Conservation (phyloP, 352 stramenopile genomes). For the Peronospora farinosa region DNA sequence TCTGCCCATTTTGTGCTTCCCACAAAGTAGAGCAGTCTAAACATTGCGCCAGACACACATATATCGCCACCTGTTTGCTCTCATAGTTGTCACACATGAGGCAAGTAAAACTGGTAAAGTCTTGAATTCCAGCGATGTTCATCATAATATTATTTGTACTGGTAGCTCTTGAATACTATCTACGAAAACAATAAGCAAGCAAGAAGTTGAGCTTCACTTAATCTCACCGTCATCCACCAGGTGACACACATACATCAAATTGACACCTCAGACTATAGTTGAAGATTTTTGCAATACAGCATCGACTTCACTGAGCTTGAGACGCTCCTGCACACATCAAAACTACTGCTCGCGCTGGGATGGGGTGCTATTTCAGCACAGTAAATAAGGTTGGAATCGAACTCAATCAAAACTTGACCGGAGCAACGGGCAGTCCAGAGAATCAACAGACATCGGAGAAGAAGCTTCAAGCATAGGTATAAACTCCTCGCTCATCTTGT, state of each 20-base stretch:
- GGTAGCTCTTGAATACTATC: slow-evolving; percentile 24
- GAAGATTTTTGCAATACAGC: slow-evolving; percentile 1
- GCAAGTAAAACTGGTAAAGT: neutral
- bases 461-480: slow-evolving; percentile 53
- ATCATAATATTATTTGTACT: slow-evolving; percentile 30
- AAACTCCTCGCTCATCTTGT: slow-evolving; percentile 40
- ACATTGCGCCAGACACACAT: slow-evolving; percentile 55
- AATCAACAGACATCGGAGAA: slow-evolving; percentile 32
- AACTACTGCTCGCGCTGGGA: slow-evolving; percentile 5
- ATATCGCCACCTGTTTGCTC: slow-evolving; percentile 16
- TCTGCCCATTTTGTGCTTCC: slow-evolving; percentile 42
- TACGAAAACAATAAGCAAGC: slow-evolving; percentile 21
- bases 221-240: slow-evolving; percentile 19
- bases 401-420: slow-evolving; percentile 33
- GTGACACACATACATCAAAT: slow-evolving; percentile 31
- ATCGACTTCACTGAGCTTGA: slow-evolving; percentile 5
- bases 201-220: slow-evolving; percentile 10
- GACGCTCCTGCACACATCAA: too few relatives aligned
- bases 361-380: slow-evolving; percentile 6
- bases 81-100: neutral
- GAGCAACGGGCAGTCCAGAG: slow-evolving; percentile 39
- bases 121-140: neutral
- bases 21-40: slow-evolving; percentile 59
- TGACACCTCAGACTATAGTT: slow-evolving; percentile 18
- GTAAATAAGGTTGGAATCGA: slow-evolving; percentile 24